Evolutionary conservation across 129 eudicot species (phyloP).

Genomic region (Artemisia tridentata): DNA sequence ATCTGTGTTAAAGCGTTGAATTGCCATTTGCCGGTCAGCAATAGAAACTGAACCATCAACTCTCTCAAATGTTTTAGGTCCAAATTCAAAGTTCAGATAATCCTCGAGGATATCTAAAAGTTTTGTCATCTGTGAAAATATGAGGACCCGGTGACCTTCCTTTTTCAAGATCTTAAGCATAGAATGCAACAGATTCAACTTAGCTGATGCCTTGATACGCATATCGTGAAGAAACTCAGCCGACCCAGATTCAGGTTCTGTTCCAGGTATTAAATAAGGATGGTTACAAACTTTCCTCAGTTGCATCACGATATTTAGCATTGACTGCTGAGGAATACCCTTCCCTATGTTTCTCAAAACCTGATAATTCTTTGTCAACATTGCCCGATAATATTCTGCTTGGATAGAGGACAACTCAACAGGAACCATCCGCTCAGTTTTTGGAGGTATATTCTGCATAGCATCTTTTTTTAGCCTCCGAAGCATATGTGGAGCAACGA

Average conservation of each 20-base stretch:
- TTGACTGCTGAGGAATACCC: conserved; percentile 85
- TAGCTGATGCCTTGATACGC: conserved; percentile 96
- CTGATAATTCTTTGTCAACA: conserved; percentile 96
- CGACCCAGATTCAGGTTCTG: conserved; percentile 89
- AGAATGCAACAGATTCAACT: conserved; percentile 76
- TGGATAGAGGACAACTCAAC: conserved; percentile 94
- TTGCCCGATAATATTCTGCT: conserved; percentile 95
- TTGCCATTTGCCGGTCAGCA: conserved; percentile 85
- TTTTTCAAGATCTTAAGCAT: conserved; percentile 76
- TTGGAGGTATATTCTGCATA: conserved; percentile 94
- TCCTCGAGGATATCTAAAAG: conserved; percentile 94
- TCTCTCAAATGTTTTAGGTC: conserved; percentile 80
- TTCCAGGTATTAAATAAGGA: conserved; percentile 91
- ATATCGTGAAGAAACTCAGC: conserved; percentile 93
- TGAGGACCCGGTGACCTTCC: conserved; percentile 85
- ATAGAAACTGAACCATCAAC: conserved; percentile 98
- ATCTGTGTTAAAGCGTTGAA: conserved; percentile 84
- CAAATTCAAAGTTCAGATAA: conserved; percentile 81
- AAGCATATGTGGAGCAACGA: conserved; percentile 97
- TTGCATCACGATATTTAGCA: conserved; percentile 95
- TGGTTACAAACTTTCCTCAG: conserved; percentile 93
- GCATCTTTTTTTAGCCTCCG: conserved; percentile 92
- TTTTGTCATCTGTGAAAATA: conserved; percentile 97
- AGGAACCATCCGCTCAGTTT: conserved; percentile 91
- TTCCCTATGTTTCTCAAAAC: conserved; percentile 79